A percentile compares a stretch with the other conserved stretches of the same genome.
These are phyloP conservation scores for Populus tremula DNA, from an alignment of 345 rosid species.

Conservation along the genomic window DNA sequence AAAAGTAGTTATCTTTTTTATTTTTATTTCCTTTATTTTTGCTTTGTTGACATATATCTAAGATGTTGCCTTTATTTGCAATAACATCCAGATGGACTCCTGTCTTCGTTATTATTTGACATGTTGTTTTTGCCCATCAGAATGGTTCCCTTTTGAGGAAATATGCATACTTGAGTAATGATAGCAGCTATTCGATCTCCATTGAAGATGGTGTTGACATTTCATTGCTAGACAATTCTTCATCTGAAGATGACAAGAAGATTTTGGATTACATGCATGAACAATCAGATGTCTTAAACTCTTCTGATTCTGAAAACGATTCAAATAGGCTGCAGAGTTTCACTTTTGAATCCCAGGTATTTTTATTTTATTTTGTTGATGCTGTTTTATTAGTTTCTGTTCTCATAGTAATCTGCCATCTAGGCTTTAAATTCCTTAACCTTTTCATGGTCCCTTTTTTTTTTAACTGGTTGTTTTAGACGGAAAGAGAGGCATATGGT, in stretches of 20 bases:
- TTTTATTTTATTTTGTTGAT: neutral
- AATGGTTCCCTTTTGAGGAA: conserved; percentile 82
- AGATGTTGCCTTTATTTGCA: neutral
- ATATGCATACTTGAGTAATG: conserved; percentile 80
- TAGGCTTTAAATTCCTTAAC: too few species aligned
- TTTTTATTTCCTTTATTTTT: neutral
- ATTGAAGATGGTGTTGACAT: conserved; percentile 84
- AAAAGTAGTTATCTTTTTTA: neutral
- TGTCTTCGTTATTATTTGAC: neutral
- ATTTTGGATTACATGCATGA: conserved; percentile 35
- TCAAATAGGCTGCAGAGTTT: conserved; percentile 50
- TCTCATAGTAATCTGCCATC: too few species aligned
- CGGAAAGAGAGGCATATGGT: too few species aligned
- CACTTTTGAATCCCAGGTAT: conserved; percentile 93
- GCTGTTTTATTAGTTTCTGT: neutral
- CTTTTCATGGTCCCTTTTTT: too few species aligned
- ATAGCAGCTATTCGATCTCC: conserved; percentile 83
- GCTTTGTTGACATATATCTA: neutral
- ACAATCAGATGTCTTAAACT: conserved; percentile 35
- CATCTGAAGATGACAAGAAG: conserved; percentile 44
- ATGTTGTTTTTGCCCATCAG: conserved; percentile 41
- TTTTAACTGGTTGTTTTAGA: too few species aligned
- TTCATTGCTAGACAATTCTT: conserved; percentile 49
- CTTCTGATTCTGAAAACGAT: conserved; percentile 41
- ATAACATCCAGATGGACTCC: neutral